Evolutionary conservation across 495 filamentous ascomycete genomes (phyloP).

Genomic region (Pyrenopolyporus hunteri): DNA sequence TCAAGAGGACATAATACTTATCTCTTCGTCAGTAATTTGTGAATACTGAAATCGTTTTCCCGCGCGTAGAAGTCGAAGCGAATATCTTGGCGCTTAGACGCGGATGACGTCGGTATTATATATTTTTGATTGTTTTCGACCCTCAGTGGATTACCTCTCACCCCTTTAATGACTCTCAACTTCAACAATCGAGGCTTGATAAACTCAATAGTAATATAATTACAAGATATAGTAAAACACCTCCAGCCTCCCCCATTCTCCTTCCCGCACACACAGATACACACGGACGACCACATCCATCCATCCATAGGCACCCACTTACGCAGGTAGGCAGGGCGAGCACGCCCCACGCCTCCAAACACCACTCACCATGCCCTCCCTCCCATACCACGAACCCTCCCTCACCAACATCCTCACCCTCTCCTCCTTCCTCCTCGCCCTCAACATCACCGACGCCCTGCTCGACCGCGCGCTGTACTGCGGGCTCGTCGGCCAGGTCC

Average conservation of each 20-base stretch:
- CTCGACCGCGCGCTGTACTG: constrained; percentile 71
- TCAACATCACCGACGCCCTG: constrained; percentile 63
- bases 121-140: neutral
- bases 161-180: no score
- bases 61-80: no score
- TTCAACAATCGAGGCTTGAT: no score
- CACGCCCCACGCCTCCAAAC: no score
- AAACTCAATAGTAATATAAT: no score
- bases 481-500: constrained; percentile 74
- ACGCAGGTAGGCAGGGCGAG: no score
- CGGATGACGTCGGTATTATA: constrained; percentile 1
- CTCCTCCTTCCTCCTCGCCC: constrained; percentile 68
- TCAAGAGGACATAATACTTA: no score
- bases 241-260: neutral
- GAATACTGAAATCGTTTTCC: no score
- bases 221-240: no score
- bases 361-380: constrained; percentile 18
- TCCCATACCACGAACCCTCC: constrained; percentile 66
- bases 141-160: no score
- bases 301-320: no score
- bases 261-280: neutral
- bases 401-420: constrained; percentile 65
- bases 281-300: neutral
- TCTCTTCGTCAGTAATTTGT: no score
- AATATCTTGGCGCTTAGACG: neutral